These are phyloP conservation scores for Citrus cavaleriei DNA, from an alignment of 345 rosid genomes.

Conservation along the genomic window DNA sequence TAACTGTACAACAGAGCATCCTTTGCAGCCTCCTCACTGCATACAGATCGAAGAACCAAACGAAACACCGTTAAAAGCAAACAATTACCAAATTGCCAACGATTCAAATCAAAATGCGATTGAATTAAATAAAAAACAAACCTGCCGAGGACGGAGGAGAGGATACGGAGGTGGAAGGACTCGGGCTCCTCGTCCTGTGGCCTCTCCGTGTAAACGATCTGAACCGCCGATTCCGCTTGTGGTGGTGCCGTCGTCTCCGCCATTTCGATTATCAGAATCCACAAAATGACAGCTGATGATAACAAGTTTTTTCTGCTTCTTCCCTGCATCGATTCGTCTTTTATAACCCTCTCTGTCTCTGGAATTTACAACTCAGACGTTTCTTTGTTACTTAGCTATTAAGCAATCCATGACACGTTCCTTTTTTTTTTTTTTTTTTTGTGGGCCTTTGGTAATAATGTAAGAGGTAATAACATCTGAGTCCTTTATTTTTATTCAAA, in stretches of 20 bases:
- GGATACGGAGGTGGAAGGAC: constrained; percentile 66
- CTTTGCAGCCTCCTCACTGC: constrained; percentile 80
- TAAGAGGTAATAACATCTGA: too few species aligned
- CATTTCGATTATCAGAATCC: constrained; percentile 27
- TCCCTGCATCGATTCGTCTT: background rate
- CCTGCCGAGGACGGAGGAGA: constrained; percentile 86
- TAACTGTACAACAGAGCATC: constrained; percentile 75
- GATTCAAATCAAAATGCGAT: background rate
- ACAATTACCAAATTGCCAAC: background rate
- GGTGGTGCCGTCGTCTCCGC: constrained; percentile 30
- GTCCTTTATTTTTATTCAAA: too few species aligned
- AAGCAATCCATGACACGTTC: background rate
- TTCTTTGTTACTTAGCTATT: background rate
- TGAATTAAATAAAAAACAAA: constrained; percentile 13
- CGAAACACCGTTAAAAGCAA: background rate
- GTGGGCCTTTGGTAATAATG: too few species aligned
- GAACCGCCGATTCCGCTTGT: constrained; percentile 42
- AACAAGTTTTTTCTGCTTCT: background rate
- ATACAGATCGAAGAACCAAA: background rate
- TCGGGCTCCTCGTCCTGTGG: constrained; percentile 65
- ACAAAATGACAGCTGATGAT: background rate
- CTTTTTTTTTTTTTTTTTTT: too few species aligned
- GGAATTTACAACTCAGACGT: background rate
- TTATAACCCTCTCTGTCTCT: too few species aligned
- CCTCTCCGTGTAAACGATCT: constrained; percentile 70